Evolutionary conservation across 1,139 yeast genomes (phyloP), one percentile per base, ranked within the genome.

Genomic region (Blastobotrys persicus): DNA sequence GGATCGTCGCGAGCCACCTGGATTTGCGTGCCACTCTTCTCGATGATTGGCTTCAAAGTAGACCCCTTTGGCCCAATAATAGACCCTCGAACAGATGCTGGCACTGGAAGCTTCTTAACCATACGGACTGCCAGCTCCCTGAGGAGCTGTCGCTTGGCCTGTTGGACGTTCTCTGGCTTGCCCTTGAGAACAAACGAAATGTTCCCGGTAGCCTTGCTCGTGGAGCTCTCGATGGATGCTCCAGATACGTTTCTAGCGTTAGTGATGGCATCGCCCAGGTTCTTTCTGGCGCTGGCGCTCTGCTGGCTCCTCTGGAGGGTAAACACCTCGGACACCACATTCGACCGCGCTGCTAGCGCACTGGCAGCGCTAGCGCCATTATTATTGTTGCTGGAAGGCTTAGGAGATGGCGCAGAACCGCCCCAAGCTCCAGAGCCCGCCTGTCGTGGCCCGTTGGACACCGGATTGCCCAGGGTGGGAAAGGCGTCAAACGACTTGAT

Each of bases 51-150:
- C 64, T 82, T 86, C 68, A 94, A 79, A 55, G 77, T 85, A 58
- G 78, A 78, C 63, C 98, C 99, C 67, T 84, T 87, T 43, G 92
- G 79, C 51, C 99, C 99, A 70, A 94, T 89, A 55, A 94, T 80
- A 51, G 80, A 78, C 2, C 95, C 78, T 67, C 96, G 81, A 48
- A 88, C 78, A 59, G 80, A 79, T 23, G 92, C 79, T 37, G 98
- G 98, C 50, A 92, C 80, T 42, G 75, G 69, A 64, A 92, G 78
- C 38, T 75, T 69, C 45, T 79, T 71, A 13, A 72, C 72, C 49
- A 87, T 80, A 55, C 62, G 64, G 20, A 85, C 85, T 35, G 95
- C 83, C 65, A 92, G 77, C 59, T 81, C 85, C 63, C 81, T 83
- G 55, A 86, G 78, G 50, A 94, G 78, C 58, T 86, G 86, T 55